These are phyloP conservation scores for Sparassis latifolia DNA, from an alignment of 1,284 basidiomycete species.

Conservation along the genomic window DNA sequence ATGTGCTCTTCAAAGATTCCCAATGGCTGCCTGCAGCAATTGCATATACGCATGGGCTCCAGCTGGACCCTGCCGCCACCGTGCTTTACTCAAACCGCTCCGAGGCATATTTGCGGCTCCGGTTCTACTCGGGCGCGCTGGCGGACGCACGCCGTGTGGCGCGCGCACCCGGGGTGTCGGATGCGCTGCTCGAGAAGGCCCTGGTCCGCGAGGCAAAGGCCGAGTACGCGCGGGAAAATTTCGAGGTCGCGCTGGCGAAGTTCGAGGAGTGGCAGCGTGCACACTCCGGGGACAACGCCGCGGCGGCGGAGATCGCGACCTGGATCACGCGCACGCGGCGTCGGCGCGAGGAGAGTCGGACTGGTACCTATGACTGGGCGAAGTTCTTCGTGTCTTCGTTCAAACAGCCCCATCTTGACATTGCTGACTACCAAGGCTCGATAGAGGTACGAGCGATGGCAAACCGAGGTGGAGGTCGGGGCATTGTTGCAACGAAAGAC, in stretches of 20 bases:
- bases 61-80: slow-evolving; percentile 7
- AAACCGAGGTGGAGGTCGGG: slow-evolving; percentile 15
- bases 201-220: slow-evolving; percentile 5
- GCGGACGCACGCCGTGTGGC: slow-evolving; percentile 2
- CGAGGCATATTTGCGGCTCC: slow-evolving; percentile 8
- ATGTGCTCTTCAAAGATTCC: slow-evolving; percentile 10
- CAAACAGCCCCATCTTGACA: slow-evolving; percentile 9
- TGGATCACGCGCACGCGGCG: slow-evolving; percentile 11
- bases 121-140: slow-evolving; percentile 4
- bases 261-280: slow-evolving; percentile 8
- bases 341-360: slow-evolving; percentile 7
- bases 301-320: neutral
- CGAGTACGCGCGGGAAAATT: slow-evolving; percentile 11
- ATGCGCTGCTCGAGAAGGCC: slow-evolving; percentile 3
- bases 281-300: slow-evolving; percentile 8
- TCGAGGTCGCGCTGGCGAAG: slow-evolving; percentile 3
- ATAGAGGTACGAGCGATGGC: slow-evolving; percentile 9
- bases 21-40: slow-evolving; percentile 20
- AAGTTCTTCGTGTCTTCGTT: slow-evolving; percentile 9
- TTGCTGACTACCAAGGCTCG: slow-evolving; percentile 13
- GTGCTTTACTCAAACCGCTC: slow-evolving; percentile 10
- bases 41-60: slow-evolving; percentile 18
- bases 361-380: slow-evolving; percentile 14
- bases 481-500: slow-evolving; percentile 10
- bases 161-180: neutral